Base-by-base conservation (phyloP, 495 filamentous ascomycete genomes). In the Melanomma pulvis-pyrius region DNA sequence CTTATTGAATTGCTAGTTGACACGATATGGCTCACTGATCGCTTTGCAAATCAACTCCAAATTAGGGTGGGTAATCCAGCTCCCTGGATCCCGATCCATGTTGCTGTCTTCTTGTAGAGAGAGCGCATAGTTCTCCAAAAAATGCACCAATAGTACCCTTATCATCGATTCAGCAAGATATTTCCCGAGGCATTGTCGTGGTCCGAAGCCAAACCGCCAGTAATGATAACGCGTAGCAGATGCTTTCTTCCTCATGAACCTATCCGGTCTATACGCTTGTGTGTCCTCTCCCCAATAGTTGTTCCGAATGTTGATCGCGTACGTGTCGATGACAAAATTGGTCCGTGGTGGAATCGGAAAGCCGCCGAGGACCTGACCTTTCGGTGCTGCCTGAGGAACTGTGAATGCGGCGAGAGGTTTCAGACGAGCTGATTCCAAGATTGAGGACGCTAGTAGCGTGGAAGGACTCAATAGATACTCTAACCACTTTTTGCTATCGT, bases 251-350 rank as follows among this genome's bases (percentile, higher is more conserved):
- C 13, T 15, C 1, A 60, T 22, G 17, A 54, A 59, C 24, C 61
- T 57, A 5, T 25, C 46, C 0, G 77, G 76, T 1, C 67, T 51
- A 61, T 71, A 79, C n/a, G 41, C 26, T 3, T 39, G 8, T 44
- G 58, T 19, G 34, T 76, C 71, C 8, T 47, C 12, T 1, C 74
- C 78, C 79, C 79, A 82, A 53, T 68, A 77, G 0, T 48, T 46
- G 58, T 80, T 71, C 2, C 56, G 32, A 21, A 77, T 61, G 58
- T 82, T 81, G 12, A 82, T 34, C 0, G 76, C 77, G 55, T 76
- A 64, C 0, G 78, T 48, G 59, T 82, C 80, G 5, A 81, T 74
- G 25, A 80, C 58, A 34, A 79, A 71, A 41, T 67, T 6, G 73
- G 77, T 29, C 54, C 66, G 1, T 41, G 70, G 28, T 28, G 57